Conservation (phyloP, 75 land plant genomes). For the Cupressus sempervirens region DNA sequence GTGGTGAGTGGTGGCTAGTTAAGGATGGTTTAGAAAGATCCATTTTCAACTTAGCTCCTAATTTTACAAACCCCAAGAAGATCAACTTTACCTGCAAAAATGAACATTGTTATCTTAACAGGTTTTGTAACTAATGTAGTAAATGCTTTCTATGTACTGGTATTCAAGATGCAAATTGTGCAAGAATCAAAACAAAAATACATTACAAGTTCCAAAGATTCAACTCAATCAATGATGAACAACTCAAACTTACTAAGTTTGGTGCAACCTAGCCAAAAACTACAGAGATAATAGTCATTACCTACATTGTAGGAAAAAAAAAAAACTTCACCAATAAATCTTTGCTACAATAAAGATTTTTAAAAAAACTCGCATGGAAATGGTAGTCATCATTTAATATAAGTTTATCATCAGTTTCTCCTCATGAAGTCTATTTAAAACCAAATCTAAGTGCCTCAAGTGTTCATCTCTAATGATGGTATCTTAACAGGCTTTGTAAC, state of each 20-base stretch:
- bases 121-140: too few species aligned
- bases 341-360: not conserved
- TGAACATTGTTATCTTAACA: too few species aligned
- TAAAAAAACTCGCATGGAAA: not conserved
- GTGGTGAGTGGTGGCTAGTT: too few species aligned
- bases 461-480: too few species aligned
- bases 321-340: not conserved
- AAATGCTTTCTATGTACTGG: not conserved
- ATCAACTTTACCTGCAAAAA: too few species aligned
- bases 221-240: not conserved
- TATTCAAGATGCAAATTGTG: not conserved
- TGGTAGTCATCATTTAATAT: not conserved
- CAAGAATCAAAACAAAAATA: not conserved
- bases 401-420: too few species aligned
- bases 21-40: too few species aligned
- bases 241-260: slow-evolving; percentile 27
- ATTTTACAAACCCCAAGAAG: too few species aligned
- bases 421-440: too few species aligned
- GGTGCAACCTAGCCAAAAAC: not conserved
- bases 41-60: too few species aligned
- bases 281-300: slow-evolving; percentile 15
- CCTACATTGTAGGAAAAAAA: slow-evolving; percentile 29
- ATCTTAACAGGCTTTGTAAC: too few species aligned
- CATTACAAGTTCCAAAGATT: not conserved
- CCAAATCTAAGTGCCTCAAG: too few species aligned